Conservation (phyloP, 208 protist genomes). For the Angomonas deanei region DNA sequence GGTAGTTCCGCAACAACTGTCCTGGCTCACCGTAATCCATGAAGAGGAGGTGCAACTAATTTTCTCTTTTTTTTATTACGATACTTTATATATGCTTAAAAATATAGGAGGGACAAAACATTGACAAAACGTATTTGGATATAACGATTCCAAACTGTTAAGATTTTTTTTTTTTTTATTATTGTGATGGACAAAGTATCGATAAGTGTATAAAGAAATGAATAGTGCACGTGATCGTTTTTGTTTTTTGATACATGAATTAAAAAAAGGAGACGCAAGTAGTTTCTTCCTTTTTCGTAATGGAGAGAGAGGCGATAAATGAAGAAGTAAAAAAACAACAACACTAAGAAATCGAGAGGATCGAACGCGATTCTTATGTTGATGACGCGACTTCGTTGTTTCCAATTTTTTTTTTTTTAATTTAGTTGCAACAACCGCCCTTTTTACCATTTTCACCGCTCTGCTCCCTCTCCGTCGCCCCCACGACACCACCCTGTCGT, state of each 20-base stretch:
- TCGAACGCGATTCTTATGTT: no score
- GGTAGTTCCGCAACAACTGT: constrained; percentile 18
- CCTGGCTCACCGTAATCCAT: background rate
- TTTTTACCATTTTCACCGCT: background rate
- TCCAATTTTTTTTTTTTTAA: no score
- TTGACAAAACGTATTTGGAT: no score
- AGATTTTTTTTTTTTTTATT: background rate
- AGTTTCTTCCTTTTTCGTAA: constrained; percentile 1
- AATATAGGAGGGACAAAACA: no score
- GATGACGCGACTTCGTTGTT: no score
- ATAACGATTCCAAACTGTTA: background rate
- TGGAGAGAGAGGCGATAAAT: no score
- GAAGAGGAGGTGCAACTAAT: background rate
- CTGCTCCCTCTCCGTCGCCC: background rate
- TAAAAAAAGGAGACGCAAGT: constrained; percentile 4
- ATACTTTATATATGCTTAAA: no score
- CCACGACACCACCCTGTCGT: constrained; percentile 61
- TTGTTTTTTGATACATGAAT: background rate
- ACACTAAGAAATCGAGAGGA: no score
- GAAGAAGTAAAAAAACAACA: no score
- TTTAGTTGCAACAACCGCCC: background rate
- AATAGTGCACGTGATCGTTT: background rate
- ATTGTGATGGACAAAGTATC: background rate
- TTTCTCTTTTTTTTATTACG: no score
- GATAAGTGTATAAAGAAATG: background rate